Conservation (phyloP, 345 rosid genomes). For the Corchorus olitorius region DNA sequence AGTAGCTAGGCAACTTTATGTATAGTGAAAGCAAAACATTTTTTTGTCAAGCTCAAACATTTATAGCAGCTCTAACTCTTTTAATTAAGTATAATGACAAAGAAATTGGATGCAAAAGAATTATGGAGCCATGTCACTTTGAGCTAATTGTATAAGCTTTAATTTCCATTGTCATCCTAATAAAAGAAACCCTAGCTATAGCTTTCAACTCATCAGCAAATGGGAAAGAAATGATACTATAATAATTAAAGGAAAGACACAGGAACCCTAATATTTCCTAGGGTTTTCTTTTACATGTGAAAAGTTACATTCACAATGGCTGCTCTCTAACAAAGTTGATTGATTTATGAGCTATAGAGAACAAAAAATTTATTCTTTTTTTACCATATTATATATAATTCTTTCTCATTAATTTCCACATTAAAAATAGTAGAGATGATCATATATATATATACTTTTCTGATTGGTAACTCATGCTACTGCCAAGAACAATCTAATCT, state of each 20-base stretch:
- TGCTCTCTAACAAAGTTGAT: constrained; percentile 6
- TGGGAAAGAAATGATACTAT: no score
- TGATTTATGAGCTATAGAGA: not conserved
- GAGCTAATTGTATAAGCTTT: no score
- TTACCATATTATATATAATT: not conserved
- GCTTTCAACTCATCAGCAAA: no score
- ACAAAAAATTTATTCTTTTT: not conserved
- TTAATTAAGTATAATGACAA: not conserved
- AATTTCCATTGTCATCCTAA: no score
- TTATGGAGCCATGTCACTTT: no score
- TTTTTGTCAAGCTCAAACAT: not conserved
- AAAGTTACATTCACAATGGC: constrained; percentile 8
- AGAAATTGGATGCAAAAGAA: not conserved
- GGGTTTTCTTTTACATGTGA: not conserved
- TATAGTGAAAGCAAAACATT: constrained; percentile 13
- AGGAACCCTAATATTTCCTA: no score
- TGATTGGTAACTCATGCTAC: no score
- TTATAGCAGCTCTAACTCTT: not conserved
- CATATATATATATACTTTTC: no score
- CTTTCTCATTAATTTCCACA: not conserved
- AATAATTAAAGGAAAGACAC: no score
- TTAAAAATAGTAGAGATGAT: not conserved
- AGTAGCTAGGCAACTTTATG: not conserved
- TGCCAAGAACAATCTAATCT: no score
- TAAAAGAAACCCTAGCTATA: no score